These are phyloP conservation scores for Lachnellula hyalina DNA, from an alignment of 2,329 filamentous ascomycete species.

Conservation along the genomic window DNA sequence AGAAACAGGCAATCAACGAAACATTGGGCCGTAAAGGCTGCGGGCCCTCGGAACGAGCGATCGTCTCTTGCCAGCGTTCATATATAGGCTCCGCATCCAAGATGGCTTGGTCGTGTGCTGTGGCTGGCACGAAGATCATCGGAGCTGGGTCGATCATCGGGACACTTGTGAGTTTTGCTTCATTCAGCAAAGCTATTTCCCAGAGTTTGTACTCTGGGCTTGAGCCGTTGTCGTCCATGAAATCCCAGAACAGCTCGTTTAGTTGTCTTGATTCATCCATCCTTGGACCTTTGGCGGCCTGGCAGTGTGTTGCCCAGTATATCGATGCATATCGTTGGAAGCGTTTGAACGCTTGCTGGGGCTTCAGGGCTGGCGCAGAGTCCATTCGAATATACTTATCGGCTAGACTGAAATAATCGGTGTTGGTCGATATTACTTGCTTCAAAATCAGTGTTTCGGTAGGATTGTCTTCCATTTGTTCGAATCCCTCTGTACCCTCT, in stretches of 20 bases:
- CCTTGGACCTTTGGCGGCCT: conserved; percentile 4
- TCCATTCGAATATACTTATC: conserved; percentile 2
- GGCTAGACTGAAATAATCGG: conserved; percentile 34
- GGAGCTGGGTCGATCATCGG: conserved; percentile 1
- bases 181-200: not conserved
- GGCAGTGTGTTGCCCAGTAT: conserved; percentile 11
- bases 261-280: conserved; percentile 1
- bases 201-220: conserved; percentile 1
- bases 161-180: conserved; percentile 4
- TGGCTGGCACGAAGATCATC: conserved; percentile 6
- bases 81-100: conserved; percentile 6
- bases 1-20: conserved; percentile 9
- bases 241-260: conserved; percentile 5
- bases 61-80: conserved; percentile 1
- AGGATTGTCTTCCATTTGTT: too few relatives aligned
- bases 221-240: conserved; percentile 2
- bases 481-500: too few relatives aligned
- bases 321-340: conserved; percentile 10
- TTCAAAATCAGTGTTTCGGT: too few relatives aligned
- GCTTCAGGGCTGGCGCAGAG: not conserved
- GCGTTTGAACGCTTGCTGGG: conserved; percentile 8
- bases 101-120: conserved; percentile 1
- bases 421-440: conserved; percentile 35
- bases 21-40: conserved; percentile 1
- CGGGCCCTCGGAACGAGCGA: not conserved